Conservation (phyloP, 768 basidiomycete genomes). For the Trametes elegans region DNA sequence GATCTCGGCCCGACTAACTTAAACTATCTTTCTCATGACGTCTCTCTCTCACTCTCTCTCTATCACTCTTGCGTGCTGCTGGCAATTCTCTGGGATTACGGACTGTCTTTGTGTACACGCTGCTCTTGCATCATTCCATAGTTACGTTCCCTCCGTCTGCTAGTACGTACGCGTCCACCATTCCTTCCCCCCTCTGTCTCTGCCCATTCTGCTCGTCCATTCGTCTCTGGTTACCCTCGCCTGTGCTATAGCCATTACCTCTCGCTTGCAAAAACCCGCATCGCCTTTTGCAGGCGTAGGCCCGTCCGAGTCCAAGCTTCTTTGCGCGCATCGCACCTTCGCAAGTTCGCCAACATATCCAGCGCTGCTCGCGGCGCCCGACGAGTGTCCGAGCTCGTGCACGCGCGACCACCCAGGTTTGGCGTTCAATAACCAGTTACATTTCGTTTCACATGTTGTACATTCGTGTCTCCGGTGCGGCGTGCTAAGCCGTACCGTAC, state of each 20-base stretch:
- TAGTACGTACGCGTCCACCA: slow-evolving; percentile 20
- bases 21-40: slow-evolving; percentile 21
- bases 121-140: slow-evolving; percentile 24
- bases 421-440: not conserved
- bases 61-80: slow-evolving; percentile 18
- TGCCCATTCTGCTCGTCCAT: slow-evolving; percentile 1
- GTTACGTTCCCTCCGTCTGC: slow-evolving; percentile 18
- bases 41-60: slow-evolving; percentile 11
- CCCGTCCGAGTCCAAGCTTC: not conserved
- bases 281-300: not conserved
- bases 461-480: too few species aligned
- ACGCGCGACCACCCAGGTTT: too few species aligned
- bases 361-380: not conserved
- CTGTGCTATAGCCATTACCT: slow-evolving; percentile 14
- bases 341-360: not conserved
- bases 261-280: slow-evolving; percentile 10
- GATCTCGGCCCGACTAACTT: slow-evolving; percentile 19
- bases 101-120: slow-evolving; percentile 28
- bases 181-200: slow-evolving; percentile 9
- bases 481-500: not conserved
- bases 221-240: slow-evolving; percentile 9
- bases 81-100: slow-evolving; percentile 25
- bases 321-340: not conserved
- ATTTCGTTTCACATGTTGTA: not conserved
- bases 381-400: too few species aligned